Base-by-base conservation (phyloP, 768 basidiomycete genomes). In the Suillus plorans region DNA sequence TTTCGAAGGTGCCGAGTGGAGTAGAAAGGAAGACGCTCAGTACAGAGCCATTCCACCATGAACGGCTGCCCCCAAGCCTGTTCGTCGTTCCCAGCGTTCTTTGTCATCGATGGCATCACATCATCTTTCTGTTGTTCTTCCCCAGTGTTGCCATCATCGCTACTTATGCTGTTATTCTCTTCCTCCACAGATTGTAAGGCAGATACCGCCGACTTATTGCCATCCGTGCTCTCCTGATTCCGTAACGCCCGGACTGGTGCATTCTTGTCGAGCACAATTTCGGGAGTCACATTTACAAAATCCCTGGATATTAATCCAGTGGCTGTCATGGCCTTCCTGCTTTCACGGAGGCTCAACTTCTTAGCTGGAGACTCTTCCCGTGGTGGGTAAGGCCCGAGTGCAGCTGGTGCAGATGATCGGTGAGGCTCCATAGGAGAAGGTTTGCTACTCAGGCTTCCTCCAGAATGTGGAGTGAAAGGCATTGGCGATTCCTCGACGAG, bases 1-100 rank as follows among this genome's bases (percentile, higher is more conserved):
- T 98, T 99, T 49, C 92, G 87, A 60, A 97, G 76, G 72, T 94
- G 90, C 34, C 89, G 84, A 41, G 90, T 90, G 53, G 85, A 85
- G 66, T 81, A 77, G 76, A 98, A 98, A 0, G 93, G 87, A 3
- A 98, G 74, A 3, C 83, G 81, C 14, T 84, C 79, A 0, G 87
- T 91, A 68, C 83, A 85, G 53, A 95, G 67, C 96, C 96, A 97
- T 69, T 95, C 84, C 31, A 97, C 78, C 65, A 83, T 82, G 83
- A 98, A 97, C 5, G 90, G 81, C 60, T 88, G 85, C 16, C 92
- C 93, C 93, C 92, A 92, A 20, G 76, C 80, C 18, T 61, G 63
- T 74, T 66, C 64, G 44, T 61, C 56, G 45, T 22, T 34, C 8
- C 61, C 62, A 58, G 55, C 42, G 18, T 58, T 36, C 14, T 60